Percentiles rank a stretch among this genome's conserved stretches.
These are phyloP conservation scores for Phytopythium helicoides DNA, from an alignment of 352 stramenopile genomes.

Conservation along the genomic window DNA sequence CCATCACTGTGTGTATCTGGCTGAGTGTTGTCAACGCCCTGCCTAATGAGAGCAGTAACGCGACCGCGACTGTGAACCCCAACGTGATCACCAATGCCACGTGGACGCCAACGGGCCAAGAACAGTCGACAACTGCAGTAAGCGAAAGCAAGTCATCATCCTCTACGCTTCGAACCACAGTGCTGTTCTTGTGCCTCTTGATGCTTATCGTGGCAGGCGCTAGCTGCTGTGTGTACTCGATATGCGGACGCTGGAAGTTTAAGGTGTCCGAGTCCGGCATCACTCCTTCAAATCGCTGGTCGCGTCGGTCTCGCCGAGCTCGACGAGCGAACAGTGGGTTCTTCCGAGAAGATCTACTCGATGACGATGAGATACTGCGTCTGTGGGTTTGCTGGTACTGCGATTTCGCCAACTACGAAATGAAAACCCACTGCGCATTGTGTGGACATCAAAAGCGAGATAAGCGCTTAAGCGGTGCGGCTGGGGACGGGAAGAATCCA, in stretches of 20 bases:
- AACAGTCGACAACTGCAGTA: not conserved
- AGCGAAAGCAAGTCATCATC: too few relatives aligned
- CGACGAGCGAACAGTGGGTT: conserved; percentile 2
- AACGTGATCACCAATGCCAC: not conserved
- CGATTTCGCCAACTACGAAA: conserved; percentile 62
- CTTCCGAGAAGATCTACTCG: conserved; percentile 50
- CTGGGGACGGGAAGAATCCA: conserved; percentile 19
- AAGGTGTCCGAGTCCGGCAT: conserved; percentile 7
- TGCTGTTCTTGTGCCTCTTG: conserved; percentile 34
- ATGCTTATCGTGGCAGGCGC: conserved; percentile 23
- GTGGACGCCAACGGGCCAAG: not conserved
- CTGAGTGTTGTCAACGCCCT: not conserved
- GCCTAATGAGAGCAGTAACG: not conserved
- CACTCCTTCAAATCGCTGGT: not conserved
- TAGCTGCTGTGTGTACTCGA: conserved; percentile 27
- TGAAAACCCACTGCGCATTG: conserved; percentile 46
- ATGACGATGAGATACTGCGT: conserved; percentile 43
- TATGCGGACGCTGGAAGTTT: conserved; percentile 32
- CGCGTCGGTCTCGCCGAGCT: not conserved
- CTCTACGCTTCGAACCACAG: conserved; percentile 4
- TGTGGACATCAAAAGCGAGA: conserved; percentile 41
- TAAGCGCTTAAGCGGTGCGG: conserved; percentile 18
- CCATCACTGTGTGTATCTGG: not conserved
- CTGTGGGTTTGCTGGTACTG: conserved; percentile 56
- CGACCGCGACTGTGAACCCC: not conserved